A percentile compares a stretch with the other conserved stretches of the same genome.
Evolutionary conservation across 805 yeast genomes (phyloP).

Genomic region (Myxozyma melibiosi): DNA sequence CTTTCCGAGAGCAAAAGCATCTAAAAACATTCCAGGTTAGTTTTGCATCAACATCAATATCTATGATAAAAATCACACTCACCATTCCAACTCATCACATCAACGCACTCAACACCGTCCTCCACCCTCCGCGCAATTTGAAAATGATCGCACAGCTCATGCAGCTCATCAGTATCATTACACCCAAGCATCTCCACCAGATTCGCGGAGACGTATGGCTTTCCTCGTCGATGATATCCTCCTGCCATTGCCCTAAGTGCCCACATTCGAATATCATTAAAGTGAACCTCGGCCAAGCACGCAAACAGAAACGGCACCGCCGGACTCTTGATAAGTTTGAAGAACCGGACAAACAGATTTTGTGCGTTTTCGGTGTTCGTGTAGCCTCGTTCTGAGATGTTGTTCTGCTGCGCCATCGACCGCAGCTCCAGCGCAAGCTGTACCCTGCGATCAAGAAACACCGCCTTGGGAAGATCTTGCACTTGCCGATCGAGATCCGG

Average conservation of each 20-base stretch:
- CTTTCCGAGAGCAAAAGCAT: constrained; percentile 41
- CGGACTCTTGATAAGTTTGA: constrained; percentile 54
- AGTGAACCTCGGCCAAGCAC: constrained; percentile 75
- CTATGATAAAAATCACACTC: constrained; percentile 19
- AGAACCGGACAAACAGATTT: constrained; percentile 65
- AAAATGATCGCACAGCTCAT: constrained; percentile 63
- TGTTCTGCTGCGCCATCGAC: constrained; percentile 64
- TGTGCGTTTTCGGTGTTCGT: constrained; percentile 58
- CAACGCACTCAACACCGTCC: constrained; percentile 46
- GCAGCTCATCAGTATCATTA: constrained; percentile 57
- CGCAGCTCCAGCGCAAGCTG: constrained; percentile 75
- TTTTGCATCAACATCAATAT: not conserved
- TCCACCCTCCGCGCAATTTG: constrained; percentile 51
- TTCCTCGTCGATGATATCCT: constrained; percentile 65
- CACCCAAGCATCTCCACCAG: constrained; percentile 63
- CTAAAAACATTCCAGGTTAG: not conserved
- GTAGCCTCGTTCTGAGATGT: constrained; percentile 49
- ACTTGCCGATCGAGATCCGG: constrained; percentile 78
- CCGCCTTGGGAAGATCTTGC: constrained; percentile 62
- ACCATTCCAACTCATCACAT: constrained; percentile 49
- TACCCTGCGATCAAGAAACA: constrained; percentile 58
- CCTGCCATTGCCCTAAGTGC: constrained; percentile 62
- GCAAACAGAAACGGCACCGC: constrained; percentile 66
- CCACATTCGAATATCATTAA: constrained; percentile 74
- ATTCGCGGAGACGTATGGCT: constrained; percentile 57